phyloP scores from a whole-genome alignment of 2,329 filamentous ascomycete genomes.

The Colletotrichum truncatum region DNA sequence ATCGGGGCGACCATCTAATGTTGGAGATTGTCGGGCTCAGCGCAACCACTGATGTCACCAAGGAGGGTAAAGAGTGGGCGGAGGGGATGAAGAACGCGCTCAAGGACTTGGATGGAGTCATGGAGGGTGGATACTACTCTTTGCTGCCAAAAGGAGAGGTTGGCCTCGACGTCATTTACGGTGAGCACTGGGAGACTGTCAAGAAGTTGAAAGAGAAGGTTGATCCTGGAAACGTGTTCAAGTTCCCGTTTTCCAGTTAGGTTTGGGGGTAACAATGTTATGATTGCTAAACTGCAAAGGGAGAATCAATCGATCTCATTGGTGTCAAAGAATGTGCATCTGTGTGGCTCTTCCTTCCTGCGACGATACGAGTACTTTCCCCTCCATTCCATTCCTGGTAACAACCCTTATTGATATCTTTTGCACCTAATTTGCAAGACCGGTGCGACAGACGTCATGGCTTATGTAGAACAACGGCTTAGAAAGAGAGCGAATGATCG shows the following conservation, averaged over 20 bases:
- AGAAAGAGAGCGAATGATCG: too few relatives aligned
- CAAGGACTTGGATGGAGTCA: slow-evolving; percentile 36
- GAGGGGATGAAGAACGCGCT: slow-evolving; percentile 33
- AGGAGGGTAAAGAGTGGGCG: slow-evolving; percentile 39
- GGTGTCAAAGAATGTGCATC: too few relatives aligned
- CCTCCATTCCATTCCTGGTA: too few relatives aligned
- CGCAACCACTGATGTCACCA: slow-evolving; percentile 32
- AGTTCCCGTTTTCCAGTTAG: neutral
- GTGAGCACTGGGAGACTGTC: slow-evolving; percentile 34
- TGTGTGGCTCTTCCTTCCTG: too few relatives aligned
- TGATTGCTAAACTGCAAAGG: too few relatives aligned
- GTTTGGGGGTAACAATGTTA: accelerated
- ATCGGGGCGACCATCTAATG: slow-evolving; percentile 42
- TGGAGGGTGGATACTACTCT: slow-evolving; percentile 42
- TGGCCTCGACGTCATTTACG: slow-evolving; percentile 40
- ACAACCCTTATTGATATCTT: too few relatives aligned
- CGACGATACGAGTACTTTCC: too few relatives aligned
- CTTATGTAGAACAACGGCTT: too few relatives aligned
- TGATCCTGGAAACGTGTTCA: slow-evolving; percentile 23
- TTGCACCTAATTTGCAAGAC: too few relatives aligned
- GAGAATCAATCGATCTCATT: accelerated
- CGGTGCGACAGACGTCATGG: too few relatives aligned
- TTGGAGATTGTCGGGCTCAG: slow-evolving; percentile 44
- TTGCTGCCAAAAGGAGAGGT: slow-evolving; percentile 37
- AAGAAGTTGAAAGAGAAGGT: slow-evolving; percentile 14